A percentile compares a stretch with the other conserved stretches of the same genome.
These are phyloP conservation scores for Thielaviopsis musarum DNA, from an alignment of 2,329 filamentous ascomycete genomes.

Conservation along the genomic window DNA sequence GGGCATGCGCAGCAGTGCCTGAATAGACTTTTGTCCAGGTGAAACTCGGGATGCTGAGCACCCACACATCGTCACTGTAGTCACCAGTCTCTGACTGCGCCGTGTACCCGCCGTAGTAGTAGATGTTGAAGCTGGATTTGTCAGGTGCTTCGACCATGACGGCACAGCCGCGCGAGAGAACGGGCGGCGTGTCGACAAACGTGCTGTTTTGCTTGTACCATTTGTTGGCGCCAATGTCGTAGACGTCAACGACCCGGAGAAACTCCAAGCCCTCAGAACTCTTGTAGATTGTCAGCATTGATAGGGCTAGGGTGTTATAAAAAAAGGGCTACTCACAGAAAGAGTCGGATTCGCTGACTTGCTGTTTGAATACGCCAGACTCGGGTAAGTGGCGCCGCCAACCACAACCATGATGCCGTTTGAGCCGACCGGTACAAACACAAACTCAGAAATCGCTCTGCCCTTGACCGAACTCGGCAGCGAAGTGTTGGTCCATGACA, in stretches of 20 bases:
- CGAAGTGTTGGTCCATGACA: slow-evolving; percentile 40
- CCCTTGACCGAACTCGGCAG: slow-evolving; percentile 32
- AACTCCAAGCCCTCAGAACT: slow-evolving; percentile 48
- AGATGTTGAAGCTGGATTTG: slow-evolving; percentile 61
- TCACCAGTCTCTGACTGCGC: slow-evolving; percentile 23
- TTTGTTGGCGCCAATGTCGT: slow-evolving; percentile 49
- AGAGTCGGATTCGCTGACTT: slow-evolving; percentile 17
- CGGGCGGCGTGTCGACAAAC: slow-evolving; percentile 28
- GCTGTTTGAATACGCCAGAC: slow-evolving; percentile 19
- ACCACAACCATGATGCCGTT: slow-evolving; percentile 63
- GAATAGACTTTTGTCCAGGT: slow-evolving; percentile 48
- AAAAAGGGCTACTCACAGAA: neutral
- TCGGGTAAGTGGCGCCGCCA: slow-evolving; percentile 53
- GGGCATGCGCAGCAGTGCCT: slow-evolving; percentile 34
- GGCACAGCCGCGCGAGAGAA: slow-evolving; percentile 52
- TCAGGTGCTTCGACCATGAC: slow-evolving; percentile 57
- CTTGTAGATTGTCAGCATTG: slow-evolving; percentile 5
- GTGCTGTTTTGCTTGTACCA: slow-evolving; percentile 56
- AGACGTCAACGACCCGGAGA: slow-evolving; percentile 56
- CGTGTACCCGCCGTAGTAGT: slow-evolving; percentile 66
- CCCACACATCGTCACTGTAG: slow-evolving; percentile 57
- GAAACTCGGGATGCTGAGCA: slow-evolving; percentile 63
- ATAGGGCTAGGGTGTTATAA: neutral
- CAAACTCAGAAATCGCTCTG: slow-evolving; percentile 46
- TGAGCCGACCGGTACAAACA: slow-evolving; percentile 62